Percentiles rank a stretch among this genome's conserved stretches.
Conservation (phyloP, 2,329 filamentous ascomycete genomes). For the Sporothrix curviconia region DNA sequence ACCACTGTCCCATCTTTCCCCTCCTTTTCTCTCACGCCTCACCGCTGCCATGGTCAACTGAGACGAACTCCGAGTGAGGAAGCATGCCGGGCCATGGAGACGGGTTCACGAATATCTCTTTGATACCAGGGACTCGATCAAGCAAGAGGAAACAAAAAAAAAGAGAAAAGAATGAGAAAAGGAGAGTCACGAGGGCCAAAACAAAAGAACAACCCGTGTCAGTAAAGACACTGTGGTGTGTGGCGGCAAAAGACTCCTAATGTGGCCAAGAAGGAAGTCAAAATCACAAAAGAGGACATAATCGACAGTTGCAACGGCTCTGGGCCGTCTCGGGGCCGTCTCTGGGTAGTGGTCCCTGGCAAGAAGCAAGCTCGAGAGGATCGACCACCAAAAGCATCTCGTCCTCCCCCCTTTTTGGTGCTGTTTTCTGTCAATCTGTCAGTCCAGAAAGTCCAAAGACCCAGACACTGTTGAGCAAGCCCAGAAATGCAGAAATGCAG, state of each 20-base stretch:
- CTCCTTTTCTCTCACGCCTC: no score
- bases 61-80: no score
- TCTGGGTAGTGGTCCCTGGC: no score
- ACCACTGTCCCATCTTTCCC: no score
- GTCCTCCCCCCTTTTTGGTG: background rate
- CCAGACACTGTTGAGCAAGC: no score
- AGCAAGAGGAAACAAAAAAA: background rate
- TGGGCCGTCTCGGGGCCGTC: no score
- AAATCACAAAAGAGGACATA: background rate
- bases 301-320: background rate
- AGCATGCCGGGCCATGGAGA: background rate
- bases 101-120: background rate
- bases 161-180: no score
- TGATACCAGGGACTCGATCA: background rate
- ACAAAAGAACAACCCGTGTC: background rate
- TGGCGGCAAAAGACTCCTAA: slow-evolving; percentile 3
- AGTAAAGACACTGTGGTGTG: background rate
- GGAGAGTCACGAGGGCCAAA: background rate
- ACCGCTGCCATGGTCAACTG: no score
- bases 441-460: no score
- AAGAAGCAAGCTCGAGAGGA: background rate
- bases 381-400: background rate
- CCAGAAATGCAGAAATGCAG: no score
- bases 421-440: background rate
- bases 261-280: background rate